phyloP scores from a whole-genome alignment of 495 filamentous ascomycete genomes.

The Penicillium goetzii region DNA sequence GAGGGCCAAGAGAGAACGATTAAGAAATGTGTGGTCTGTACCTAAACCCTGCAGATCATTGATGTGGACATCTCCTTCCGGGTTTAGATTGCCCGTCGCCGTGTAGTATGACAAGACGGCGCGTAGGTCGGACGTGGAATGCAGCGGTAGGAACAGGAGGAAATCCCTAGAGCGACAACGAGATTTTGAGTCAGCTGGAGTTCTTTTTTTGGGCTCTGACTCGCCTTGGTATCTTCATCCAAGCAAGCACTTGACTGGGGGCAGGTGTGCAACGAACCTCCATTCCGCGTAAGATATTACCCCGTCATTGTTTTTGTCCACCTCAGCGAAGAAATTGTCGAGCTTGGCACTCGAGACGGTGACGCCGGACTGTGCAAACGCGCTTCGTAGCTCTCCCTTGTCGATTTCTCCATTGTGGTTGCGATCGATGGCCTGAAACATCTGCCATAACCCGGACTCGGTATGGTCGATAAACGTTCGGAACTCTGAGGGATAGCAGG shows the following conservation, averaged over 20 bases:
- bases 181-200: constrained; percentile 1
- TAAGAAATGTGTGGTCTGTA: constrained; percentile 80
- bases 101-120: constrained; percentile 91
- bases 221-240: not conserved
- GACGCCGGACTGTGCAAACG: constrained; percentile 78
- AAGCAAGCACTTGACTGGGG: constrained; percentile 12
- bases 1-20: constrained; percentile 40
- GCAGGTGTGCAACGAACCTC: constrained; percentile 66
- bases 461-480: constrained; percentile 82
- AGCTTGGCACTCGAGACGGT: constrained; percentile 76
- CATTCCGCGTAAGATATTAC: constrained; percentile 92
- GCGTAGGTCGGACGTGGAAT: constrained; percentile 67
- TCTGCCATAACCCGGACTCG: constrained; percentile 74
- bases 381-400: constrained; percentile 75
- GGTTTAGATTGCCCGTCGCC: constrained; percentile 84
- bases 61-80: constrained; percentile 93
- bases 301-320: constrained; percentile 88
- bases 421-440: constrained; percentile 87
- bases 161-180: constrained; percentile 69
- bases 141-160: constrained; percentile 87
- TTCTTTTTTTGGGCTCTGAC: not conserved
- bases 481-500: constrained; percentile 65
- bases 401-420: constrained; percentile 88
- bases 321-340: constrained; percentile 82
- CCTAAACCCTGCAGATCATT: constrained; percentile 93